Conservation (phyloP, 768 basidiomycete genomes). For the Lactarius hatsudake region DNA sequence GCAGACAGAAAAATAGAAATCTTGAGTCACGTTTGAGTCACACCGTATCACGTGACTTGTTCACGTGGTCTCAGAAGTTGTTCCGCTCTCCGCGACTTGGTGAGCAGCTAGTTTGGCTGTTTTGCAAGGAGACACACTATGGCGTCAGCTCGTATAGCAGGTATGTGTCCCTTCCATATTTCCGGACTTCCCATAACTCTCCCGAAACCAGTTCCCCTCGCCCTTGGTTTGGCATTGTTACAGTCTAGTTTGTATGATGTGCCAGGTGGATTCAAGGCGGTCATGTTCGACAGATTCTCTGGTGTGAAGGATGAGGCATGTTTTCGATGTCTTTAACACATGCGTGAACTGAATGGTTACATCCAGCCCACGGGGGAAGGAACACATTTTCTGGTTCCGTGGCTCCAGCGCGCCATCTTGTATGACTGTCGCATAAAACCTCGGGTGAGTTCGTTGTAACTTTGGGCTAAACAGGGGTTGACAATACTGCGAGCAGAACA, state of each 20-base stretch:
- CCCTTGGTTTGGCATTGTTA: conserved; percentile 43
- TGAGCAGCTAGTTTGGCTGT: background rate
- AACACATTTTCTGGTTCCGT: conserved; percentile 93
- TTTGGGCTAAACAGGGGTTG: background rate
- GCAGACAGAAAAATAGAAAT: background rate
- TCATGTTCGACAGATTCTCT: conserved; percentile 97
- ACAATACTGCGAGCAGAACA: conserved; percentile 58
- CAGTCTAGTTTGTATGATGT: conserved; percentile 60
- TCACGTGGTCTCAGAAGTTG: conserved; percentile 4
- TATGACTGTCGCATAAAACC: conserved; percentile 99
- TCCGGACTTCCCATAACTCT: conserved; percentile 49
- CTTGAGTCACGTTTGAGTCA: too few relatives aligned
- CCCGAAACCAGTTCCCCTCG: conserved; percentile 66
- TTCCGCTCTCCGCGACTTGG: background rate
- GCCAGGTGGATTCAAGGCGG: conserved; percentile 84
- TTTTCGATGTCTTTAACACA: background rate
- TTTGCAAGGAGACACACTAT: conserved; percentile 1
- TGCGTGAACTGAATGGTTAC: conserved; percentile 4
- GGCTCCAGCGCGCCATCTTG: conserved; percentile 93
- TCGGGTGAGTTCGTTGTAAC: conserved; percentile 50
- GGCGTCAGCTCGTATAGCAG: conserved; percentile 19
- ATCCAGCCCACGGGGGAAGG: conserved; percentile 83
- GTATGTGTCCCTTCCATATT: conserved; percentile 22
- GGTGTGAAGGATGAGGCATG: conserved; percentile 81
- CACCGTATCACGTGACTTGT: background rate